A percentile compares a stretch with the other conserved stretches of the same genome.
phyloP scores from a whole-genome alignment of 2,329 filamentous ascomycete species.

The Aplosporella prunicola region DNA sequence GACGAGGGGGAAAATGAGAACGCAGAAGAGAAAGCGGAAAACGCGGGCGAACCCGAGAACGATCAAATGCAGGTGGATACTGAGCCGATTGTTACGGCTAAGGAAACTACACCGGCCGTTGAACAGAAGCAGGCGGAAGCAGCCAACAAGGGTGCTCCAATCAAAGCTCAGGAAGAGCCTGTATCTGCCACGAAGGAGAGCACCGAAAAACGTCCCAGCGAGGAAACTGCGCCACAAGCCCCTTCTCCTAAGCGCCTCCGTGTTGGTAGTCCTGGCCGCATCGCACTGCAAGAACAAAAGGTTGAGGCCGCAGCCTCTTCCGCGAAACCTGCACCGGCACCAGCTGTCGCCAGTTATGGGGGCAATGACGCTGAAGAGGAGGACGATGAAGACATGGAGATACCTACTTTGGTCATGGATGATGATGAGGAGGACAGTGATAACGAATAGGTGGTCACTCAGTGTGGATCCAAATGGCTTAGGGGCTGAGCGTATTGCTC shows the following conservation, averaged over 20 bases:
- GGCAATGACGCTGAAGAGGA: constrained; percentile 5
- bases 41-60: background rate
- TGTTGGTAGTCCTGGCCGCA: background rate
- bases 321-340: background rate
- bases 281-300: background rate
- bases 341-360: background rate
- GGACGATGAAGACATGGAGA: constrained; percentile 7
- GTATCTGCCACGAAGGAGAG: background rate
- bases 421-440: constrained; percentile 6
- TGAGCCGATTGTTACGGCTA: background rate
- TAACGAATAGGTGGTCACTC: background rate
- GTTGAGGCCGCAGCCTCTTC: background rate
- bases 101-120: background rate
- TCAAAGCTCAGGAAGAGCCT: background rate
- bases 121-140: background rate
- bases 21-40: constrained; percentile 6
- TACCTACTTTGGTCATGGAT: constrained; percentile 7
- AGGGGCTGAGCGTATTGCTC: too few relatives aligned
- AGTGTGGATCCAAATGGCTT: too few relatives aligned
- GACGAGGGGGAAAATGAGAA: constrained; percentile 17
- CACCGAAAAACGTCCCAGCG: constrained; percentile 6
- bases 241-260: constrained; percentile 6
- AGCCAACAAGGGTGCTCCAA: background rate
- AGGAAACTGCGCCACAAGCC: background rate
- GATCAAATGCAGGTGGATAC: constrained; percentile 6